Base-by-base conservation (phyloP, 306 rosid genomes). In the Heteromeles arbutifolia region DNA sequence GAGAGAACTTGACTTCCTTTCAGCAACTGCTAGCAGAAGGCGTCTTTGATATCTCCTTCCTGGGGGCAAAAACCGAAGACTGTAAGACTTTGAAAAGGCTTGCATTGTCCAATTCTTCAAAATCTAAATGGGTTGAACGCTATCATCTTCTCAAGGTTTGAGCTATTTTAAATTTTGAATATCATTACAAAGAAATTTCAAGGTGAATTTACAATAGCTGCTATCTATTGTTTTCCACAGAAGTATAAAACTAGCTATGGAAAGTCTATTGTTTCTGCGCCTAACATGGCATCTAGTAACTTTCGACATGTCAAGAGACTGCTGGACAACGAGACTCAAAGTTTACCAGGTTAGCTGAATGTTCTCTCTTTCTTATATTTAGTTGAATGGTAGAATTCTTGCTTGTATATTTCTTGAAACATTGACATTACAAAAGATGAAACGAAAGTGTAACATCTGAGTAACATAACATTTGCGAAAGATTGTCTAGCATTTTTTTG, bases 21-120 rank as follows among this genome's bases (percentile, higher is more conserved):
- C 99, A 96, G 87, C 93, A 89, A 88, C 91, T 96, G 79, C 97
- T 96, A n/a, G 78, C 74, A 19, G 93, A 90, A 84, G 99, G 99
- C 32, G 85, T 90, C 77, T 92, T 92, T 61, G 96, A 96, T 67
- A 74, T 82, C 80, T 92, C 98, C 79, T 78, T 89, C 73, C 73
- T 73, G 0, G 97, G 88, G 76, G 82, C 83, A 62, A 96, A 89
- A 79, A 82, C 85, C 6, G 99, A 96, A 82, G 99, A 96, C 80
- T 88, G 97, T 89, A 89, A 84, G 86, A 88, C 89, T 67, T 82
- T 96, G 82, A 88, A 83, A 86, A 88, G 88, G 84, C 92, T 90
- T 79, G 93, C 86, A 22, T 57, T 96, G 29, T 79, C 79, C 85
- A 87, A 85, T 81, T 79, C 86, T 10, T 84, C 84, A 3, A 92